phyloP scores from a whole-genome alignment of 257 asterid genomes.

The Thymus quinquecostatus region DNA sequence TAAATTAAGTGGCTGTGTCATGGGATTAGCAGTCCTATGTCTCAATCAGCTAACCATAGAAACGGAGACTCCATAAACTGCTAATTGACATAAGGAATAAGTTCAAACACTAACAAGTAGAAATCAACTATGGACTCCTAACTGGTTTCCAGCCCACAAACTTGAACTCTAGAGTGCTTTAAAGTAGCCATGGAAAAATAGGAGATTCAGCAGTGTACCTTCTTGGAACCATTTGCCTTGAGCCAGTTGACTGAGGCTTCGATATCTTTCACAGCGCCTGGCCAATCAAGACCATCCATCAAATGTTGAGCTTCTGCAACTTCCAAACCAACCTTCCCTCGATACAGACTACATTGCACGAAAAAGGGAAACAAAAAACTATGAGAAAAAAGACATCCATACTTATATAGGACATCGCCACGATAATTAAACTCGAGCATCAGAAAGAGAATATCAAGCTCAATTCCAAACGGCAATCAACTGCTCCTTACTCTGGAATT shows the following conservation, averaged over 20 bases:
- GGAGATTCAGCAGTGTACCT: conserved; percentile 49
- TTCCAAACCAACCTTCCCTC: conserved; percentile 96
- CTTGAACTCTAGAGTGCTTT: not conserved
- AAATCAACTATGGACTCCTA: conserved; percentile 20
- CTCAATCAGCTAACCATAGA: not conserved
- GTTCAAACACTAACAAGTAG: conserved; percentile 11
- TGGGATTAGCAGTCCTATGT: not conserved
- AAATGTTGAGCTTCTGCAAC: conserved; percentile 98
- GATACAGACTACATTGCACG: conserved; percentile 63
- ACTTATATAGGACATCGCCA: not conserved
- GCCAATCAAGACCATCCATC: conserved; percentile 97
- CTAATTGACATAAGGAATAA: not conserved
- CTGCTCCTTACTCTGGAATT: conserved; percentile 85
- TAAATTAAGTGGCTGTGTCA: not conserved
- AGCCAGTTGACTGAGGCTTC: conserved; percentile 96
- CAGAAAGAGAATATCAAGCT: conserved; percentile 5
- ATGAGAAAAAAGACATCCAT: not conserved
- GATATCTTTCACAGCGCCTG: conserved; percentile 91
- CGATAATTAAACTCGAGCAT: not conserved
- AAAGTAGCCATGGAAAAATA: not conserved
- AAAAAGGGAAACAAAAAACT: not conserved
- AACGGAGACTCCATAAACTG: not conserved
- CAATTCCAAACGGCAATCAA: not conserved
- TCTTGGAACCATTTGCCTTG: conserved; percentile 84
- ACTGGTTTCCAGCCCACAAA: not conserved